Percentiles rank a stretch among this genome's conserved stretches.
phyloP scores from a whole-genome alignment of 2,329 filamentous ascomycete genomes.

The Remersonia thermophila region DNA sequence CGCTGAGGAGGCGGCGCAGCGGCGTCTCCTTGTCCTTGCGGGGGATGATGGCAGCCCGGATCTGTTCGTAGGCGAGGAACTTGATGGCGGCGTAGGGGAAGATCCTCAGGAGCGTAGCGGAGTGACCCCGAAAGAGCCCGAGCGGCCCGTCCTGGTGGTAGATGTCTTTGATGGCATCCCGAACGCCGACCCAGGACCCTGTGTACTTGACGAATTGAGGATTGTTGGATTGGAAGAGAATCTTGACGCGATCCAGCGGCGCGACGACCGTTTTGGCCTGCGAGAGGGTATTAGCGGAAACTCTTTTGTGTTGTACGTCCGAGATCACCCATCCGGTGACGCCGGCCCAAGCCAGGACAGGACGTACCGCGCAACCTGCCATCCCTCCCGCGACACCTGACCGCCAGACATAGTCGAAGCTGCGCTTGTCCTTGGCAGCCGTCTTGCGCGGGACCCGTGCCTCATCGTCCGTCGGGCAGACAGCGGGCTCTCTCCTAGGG shows the following conservation, averaged over 20 bases:
- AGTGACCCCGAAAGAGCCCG: constrained; percentile 87
- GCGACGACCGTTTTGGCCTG: constrained; percentile 93
- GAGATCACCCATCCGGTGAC: too few species aligned
- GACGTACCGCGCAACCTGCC: constrained; percentile 78
- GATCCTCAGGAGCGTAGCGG: constrained; percentile 82
- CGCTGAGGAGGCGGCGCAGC: constrained; percentile 59
- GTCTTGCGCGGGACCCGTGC: constrained; percentile 34
- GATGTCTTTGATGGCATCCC: constrained; percentile 74
- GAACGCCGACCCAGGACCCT: constrained; percentile 74
- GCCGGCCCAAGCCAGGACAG: background rate
- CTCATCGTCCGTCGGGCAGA: constrained; percentile 40
- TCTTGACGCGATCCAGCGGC: constrained; percentile 94
- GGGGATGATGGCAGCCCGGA: constrained; percentile 67
- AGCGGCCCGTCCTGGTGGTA: constrained; percentile 58
- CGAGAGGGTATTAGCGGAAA: constrained; percentile 13
- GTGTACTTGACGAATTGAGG: constrained; percentile 90
- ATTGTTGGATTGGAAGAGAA: constrained; percentile 92
- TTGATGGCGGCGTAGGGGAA: constrained; percentile 98
- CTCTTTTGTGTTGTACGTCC: too few species aligned
- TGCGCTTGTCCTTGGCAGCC: constrained; percentile 51
- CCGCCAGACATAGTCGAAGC: constrained; percentile 70
- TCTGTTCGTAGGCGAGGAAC: constrained; percentile 95
- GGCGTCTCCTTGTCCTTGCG: constrained; percentile 65
- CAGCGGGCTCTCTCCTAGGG: constrained; percentile 24
- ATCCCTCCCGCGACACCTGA: constrained; percentile 79